Evolutionary conservation across 1,284 basidiomycete species (phyloP).

Genomic region (Neonothopanus nambi): DNA sequence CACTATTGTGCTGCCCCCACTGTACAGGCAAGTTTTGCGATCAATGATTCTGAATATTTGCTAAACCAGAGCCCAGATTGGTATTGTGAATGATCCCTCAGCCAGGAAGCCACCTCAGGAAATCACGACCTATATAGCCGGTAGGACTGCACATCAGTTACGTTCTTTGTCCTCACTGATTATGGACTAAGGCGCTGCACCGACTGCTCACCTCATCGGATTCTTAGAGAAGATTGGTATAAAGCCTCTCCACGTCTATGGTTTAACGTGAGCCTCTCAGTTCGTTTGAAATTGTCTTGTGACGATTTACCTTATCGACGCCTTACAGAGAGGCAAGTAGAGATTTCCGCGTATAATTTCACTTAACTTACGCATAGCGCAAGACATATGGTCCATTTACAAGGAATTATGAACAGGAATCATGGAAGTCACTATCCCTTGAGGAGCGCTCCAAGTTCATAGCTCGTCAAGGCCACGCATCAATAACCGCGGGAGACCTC

Average conservation of each 20-base stretch:
- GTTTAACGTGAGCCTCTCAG: conserved; percentile 76
- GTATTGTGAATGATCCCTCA: conserved; percentile 71
- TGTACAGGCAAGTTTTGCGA: conserved; percentile 74
- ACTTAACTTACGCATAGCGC: not conserved
- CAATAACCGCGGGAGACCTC: conserved; percentile 73
- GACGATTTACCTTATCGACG: no score
- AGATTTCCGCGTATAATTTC: no score
- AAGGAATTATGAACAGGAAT: conserved; percentile 66
- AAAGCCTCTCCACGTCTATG: conserved; percentile 81
- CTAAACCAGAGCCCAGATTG: conserved; percentile 48
- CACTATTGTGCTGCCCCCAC: conserved; percentile 90
- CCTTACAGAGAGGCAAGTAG: conserved; percentile 3
- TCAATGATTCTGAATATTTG: conserved; percentile 1
- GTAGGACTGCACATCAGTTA: conserved; percentile 22
- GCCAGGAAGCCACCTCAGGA: conserved; percentile 53
- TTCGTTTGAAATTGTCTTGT: no score
- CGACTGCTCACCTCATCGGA: conserved; percentile 81
- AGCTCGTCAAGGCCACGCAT: conserved; percentile 82
- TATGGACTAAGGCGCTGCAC: conserved; percentile 66
- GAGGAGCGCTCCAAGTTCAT: conserved; percentile 74
- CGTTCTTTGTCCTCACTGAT: not conserved
- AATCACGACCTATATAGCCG: conserved; percentile 69
- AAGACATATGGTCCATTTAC: conserved; percentile 82
- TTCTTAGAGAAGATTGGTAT: conserved; percentile 77
- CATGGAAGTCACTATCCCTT: conserved; percentile 58